These are phyloP conservation scores for Atkinsonella texensis DNA, from an alignment of 2,329 filamentous ascomycete species.

Conservation along the genomic window DNA sequence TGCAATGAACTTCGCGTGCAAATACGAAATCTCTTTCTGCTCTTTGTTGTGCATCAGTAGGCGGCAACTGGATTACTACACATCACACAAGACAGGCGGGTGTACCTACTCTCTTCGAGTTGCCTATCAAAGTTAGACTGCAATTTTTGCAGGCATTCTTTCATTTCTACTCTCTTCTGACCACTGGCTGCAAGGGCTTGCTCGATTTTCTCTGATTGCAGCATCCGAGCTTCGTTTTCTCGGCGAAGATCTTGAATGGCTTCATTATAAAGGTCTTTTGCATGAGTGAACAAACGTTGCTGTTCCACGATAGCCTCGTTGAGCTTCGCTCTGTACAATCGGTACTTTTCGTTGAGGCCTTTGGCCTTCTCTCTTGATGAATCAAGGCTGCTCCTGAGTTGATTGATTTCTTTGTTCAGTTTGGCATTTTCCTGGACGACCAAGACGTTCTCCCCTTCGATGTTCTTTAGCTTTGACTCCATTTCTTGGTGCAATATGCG, in stretches of 20 bases:
- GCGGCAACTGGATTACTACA: neutral
- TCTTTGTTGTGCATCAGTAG: constrained; percentile 10
- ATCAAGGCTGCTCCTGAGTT: constrained; percentile 15
- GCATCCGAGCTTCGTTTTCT: constrained; percentile 16
- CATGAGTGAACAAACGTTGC: constrained; percentile 27
- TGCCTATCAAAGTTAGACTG: constrained; percentile 13
- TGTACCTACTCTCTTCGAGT: constrained; percentile 13
- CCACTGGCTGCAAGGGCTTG: constrained; percentile 16
- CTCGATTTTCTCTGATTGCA: constrained; percentile 14
- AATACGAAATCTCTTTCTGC: constrained; percentile 12
- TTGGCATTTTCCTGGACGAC: constrained; percentile 14
- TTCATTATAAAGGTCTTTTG: constrained; percentile 21
- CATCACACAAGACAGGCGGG: neutral
- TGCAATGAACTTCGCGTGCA: constrained; percentile 11
- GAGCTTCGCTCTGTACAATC: constrained; percentile 25
- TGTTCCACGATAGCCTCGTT: constrained; percentile 35
- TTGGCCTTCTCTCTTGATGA: constrained; percentile 12
- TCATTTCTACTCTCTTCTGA: constrained; percentile 22
- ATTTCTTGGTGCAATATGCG: constrained; percentile 14
- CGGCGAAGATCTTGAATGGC: constrained; percentile 22
- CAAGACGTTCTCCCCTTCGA: constrained; percentile 13
- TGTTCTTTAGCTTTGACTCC: constrained; percentile 13
- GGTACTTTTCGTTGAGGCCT: constrained; percentile 21
- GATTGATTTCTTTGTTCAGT: constrained; percentile 16
- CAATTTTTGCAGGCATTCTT: constrained; percentile 17